Evolutionary conservation across 192 early-diverging fungal genomes (phyloP), one percentile per base, ranked within the genome.

Genomic region (Pilobolus umbonatus): DNA sequence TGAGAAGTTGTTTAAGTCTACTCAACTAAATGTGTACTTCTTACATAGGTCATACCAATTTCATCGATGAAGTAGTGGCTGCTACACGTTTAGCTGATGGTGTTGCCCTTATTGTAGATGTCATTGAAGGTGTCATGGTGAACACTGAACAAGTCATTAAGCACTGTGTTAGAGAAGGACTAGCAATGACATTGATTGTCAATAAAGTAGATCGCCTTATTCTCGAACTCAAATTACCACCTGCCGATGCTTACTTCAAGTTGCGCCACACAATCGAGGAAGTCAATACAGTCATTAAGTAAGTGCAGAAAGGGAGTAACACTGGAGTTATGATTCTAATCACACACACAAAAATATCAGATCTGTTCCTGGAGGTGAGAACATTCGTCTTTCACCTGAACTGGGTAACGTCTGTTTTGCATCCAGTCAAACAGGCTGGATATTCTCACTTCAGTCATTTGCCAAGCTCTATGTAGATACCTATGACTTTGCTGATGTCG

Each of bases 181-280:
- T 97, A 25, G 72, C 83, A 17, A 79, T 99, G 45, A 87, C 87
- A 3, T 75, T 99, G 44, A 86, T 98, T n/a, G 77, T 99, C 51
- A 98, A 93, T 85, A 99, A 99, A 76, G 83, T 99, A 5, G 97
- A 99, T 76, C 87, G 97, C n/a, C 73, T 99, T 52, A 97, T 99
- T 35, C 47, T 97, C 22, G 97, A 99, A 69, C 79, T 99, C 15
- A 96, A 94, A 55, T 75, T 99, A 32, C 97, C 97, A 25, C 97
- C 97, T 8, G 84, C 78, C 9, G 97, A 98, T 75, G 95, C 95
- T 7, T 99, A 97, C 71, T 91, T 94, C 74, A 98, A 98, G 72
- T 74, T 99, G 39, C 91, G 85, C 60, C 88, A 96, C 72, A 94
- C 92, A 3, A 89, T 98, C 52, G 95, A 97, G 69, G 92, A 97